Base-by-base conservation (phyloP, 176 grass and related monocot genomes). In the Puccinellia tenuiflora region DNA sequence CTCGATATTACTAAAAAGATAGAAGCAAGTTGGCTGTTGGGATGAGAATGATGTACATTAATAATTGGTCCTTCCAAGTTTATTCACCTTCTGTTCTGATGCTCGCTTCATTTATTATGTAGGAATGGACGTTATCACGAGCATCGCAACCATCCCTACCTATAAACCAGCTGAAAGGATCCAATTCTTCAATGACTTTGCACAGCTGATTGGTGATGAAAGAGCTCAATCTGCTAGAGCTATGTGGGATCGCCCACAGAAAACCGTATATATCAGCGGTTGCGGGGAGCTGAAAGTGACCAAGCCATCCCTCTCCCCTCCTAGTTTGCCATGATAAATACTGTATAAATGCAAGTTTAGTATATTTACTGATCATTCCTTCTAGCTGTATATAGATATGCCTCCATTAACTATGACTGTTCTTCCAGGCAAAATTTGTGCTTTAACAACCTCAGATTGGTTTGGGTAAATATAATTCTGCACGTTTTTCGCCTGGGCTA, bases 161-260 rank as follows among this genome's bases (percentile, higher is more conserved):
- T 98, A 98, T 50, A 92, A 91, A 77, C 96, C 96, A 68, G 87
- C 76, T 80, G 92, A 98, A 81, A 90, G 88, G 67, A 95, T 98
- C 48, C 88, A 89, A 12, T 51, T 91, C 73, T 98, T 98, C 80
- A 98, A 95, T 52, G 83, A 88, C 39, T 95, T 95, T 81, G 92
- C 92, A 0, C 57, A 83, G 90, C 77, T 95, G 78, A 91, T 98
- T 71, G 96, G 96, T 1, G 96, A 98, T 55, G 92, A 87, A 82
- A 93, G 96, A 84, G 96, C 92, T 86, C 92, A 98, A 79, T 76
- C 86, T 55, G 96, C 92, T 74, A 85, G 90, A 57, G 63, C 92
- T 7, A 81, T 91, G 67, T 98, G 96, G 96, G 63, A 98, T 71
- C 88, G 90, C 47, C 96, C 92, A n/a, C 92, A 95, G 34, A 93